Conservation (phyloP, 164 flowering plant species). For the Liriodendron chinense region DNA sequence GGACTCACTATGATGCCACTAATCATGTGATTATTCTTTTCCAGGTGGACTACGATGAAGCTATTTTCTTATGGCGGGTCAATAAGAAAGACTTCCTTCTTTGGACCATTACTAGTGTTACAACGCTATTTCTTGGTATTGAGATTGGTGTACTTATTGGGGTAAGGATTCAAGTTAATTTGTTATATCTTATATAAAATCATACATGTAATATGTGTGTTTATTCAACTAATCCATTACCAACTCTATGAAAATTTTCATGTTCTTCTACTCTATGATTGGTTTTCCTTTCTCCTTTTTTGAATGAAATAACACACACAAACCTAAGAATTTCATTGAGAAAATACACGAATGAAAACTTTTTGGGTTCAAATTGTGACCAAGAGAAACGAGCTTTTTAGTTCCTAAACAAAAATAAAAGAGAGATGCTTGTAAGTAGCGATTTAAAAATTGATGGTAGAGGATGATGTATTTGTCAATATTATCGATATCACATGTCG, state of each 20-base stretch:
- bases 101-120: conserved; percentile 69
- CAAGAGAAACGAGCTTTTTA: too few species aligned
- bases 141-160: conserved; percentile 97
- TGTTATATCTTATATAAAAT: not conserved
- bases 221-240: not conserved
- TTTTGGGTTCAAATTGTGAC: too few species aligned
- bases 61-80: conserved; percentile 88
- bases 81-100: conserved; percentile 92
- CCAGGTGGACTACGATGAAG: conserved; percentile 98
- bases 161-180: conserved; percentile 38
- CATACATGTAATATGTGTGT: not conserved
- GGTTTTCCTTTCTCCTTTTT: not conserved
- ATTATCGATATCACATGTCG: too few species aligned
- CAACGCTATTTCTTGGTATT: conserved; percentile 87
- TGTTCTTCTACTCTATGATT: not conserved
- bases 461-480: too few species aligned
- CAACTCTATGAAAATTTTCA: not conserved
- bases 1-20: not conserved
- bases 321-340: not conserved
- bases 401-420: too few species aligned
- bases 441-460: too few species aligned
- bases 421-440: too few species aligned
- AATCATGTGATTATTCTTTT: conserved; percentile 9
- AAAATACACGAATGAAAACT: too few species aligned
- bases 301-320: not conserved